phyloP scores from a whole-genome alignment of 106 monocot species.

The Phalaenopsis aphrodite region DNA sequence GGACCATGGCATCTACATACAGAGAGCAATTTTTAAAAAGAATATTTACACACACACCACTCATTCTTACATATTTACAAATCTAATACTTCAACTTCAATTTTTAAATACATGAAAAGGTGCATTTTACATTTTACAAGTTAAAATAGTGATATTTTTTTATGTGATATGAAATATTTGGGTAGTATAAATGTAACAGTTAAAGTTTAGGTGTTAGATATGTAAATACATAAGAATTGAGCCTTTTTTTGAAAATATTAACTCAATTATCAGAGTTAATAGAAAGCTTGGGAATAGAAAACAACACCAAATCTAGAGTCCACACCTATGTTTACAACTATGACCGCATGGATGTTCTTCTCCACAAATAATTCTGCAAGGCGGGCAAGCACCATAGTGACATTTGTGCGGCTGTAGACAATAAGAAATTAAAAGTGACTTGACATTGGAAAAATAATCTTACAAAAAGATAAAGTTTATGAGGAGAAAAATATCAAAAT shows the following conservation, averaged over 20 bases:
- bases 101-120: no score
- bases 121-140: no score
- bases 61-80: no score
- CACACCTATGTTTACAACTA: conserved; percentile 79
- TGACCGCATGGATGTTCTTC: conserved; percentile 75
- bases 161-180: no score
- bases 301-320: background rate
- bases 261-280: background rate
- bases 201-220: no score
- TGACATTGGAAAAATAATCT: background rate
- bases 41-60: no score
- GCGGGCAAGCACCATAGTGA: conserved; percentile 96
- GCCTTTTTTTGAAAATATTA: background rate
- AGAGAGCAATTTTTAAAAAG: background rate
- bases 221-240: no score
- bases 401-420: conserved; percentile 74
- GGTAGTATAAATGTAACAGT: no score
- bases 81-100: no score
- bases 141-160: no score
- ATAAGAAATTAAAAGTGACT: background rate
- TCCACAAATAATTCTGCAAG: conserved; percentile 64
- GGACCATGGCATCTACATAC: conserved; percentile 81
- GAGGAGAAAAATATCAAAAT: no score
- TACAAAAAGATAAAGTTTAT: background rate
- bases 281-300: background rate